phyloP scores from a whole-genome alignment of 495 filamentous ascomycete species.

The Penicillium tannophilum region DNA sequence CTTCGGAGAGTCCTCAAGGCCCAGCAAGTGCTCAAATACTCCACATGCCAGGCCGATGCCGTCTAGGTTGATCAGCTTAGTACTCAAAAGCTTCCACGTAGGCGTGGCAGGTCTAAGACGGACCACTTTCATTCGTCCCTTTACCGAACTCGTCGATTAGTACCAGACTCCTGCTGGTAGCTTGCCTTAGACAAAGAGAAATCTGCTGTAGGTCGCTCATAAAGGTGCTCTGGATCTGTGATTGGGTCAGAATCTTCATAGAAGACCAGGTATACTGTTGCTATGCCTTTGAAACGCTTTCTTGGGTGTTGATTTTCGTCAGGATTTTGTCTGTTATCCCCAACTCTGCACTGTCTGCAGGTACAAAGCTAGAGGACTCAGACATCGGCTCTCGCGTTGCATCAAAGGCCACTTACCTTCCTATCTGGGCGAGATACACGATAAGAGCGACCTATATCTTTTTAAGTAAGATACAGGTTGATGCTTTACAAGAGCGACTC shows the following conservation, averaged over 20 bases:
- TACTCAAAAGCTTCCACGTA: not conserved
- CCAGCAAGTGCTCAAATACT: conserved; percentile 75
- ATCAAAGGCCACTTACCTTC: conserved; percentile 49
- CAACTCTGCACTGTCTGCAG: conserved; percentile 74
- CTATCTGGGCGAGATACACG: conserved; percentile 90
- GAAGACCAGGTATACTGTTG: not conserved
- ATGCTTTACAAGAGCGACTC: not conserved
- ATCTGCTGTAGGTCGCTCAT: conserved; percentile 92
- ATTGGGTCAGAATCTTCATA: not conserved
- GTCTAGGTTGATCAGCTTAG: conserved; percentile 43
- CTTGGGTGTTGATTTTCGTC: conserved; percentile 82
- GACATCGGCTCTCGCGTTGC: conserved; percentile 4
- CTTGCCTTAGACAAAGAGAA: conserved; percentile 73
- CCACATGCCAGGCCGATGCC: conserved; percentile 86
- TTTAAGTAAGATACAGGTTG: conserved; percentile 4
- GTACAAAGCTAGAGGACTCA: conserved; percentile 66
- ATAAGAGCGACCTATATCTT: conserved; percentile 69
- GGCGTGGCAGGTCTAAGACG: conserved; percentile 4
- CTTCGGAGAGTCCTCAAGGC: conserved; percentile 65
- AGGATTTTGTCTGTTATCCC: conserved; percentile 93
- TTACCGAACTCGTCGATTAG: conserved; percentile 97
- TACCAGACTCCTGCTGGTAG: conserved; percentile 75
- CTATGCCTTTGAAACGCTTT: conserved; percentile 72
- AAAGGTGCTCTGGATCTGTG: conserved; percentile 82
- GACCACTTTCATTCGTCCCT: conserved; percentile 74